phyloP scores from a whole-genome alignment of 768 basidiomycete species.

The Boletus bicolor region DNA sequence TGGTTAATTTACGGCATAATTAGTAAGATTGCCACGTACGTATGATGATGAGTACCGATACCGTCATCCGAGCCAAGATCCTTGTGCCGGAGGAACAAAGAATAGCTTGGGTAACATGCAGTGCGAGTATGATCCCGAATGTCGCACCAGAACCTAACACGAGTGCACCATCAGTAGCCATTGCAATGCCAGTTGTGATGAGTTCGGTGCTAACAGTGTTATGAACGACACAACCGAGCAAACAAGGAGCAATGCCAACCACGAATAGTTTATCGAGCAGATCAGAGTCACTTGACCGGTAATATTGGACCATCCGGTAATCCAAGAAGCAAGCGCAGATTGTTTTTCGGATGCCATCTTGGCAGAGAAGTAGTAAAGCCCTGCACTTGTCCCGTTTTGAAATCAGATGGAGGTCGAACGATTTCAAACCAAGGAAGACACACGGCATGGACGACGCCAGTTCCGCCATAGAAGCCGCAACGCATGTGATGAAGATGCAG shows the following conservation, averaged over 20 bases:
- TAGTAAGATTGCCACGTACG: constrained; percentile 4
- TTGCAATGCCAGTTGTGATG: constrained; percentile 20
- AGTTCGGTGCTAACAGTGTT: constrained; percentile 12
- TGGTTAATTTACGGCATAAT: not conserved
- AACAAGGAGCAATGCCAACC: constrained; percentile 4
- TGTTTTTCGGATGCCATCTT: constrained; percentile 25
- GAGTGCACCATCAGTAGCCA: constrained; percentile 22
- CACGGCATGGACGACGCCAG: constrained; percentile 9
- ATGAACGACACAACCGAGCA: not conserved
- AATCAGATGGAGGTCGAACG: not conserved
- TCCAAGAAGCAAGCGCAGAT: constrained; percentile 28
- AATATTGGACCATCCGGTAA: constrained; percentile 31
- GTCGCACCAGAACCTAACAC: constrained; percentile 18
- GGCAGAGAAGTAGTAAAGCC: constrained; percentile 29
- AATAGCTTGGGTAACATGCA: constrained; percentile 19
- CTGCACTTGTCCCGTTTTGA: constrained; percentile 21
- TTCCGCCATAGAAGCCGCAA: constrained; percentile 12
- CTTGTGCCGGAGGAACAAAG: constrained; percentile 23
- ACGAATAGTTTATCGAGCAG: constrained; percentile 23
- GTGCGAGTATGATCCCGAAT: constrained; percentile 19
- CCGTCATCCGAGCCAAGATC: constrained; percentile 23
- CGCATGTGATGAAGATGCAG: constrained; percentile 10
- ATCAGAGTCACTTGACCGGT: constrained; percentile 26
- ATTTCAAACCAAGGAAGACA: not conserved
- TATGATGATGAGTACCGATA: constrained; percentile 14